Evolutionary conservation across 1,284 basidiomycete genomes (phyloP), one percentile per base, ranked within the genome.

Genomic region (Fomitopsis betulina): DNA sequence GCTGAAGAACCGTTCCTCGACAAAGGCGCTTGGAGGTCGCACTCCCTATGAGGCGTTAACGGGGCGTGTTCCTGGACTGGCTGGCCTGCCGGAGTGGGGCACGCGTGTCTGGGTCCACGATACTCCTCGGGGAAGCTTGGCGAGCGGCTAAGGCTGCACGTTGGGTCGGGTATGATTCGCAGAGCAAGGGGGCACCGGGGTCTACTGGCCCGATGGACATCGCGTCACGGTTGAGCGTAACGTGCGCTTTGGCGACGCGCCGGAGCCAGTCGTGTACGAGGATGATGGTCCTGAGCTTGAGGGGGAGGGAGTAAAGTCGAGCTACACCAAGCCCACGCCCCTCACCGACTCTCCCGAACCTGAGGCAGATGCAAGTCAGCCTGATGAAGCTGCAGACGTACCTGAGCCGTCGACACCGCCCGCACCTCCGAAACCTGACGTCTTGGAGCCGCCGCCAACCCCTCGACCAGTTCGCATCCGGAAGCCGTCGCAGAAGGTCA

Each of bases 191-290:
- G 67, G 0, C 55, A 56, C 0, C 76, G 68, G 27, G 53, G 56
- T 77, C 1, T 73, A 75, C 55, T 37, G 47, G 60, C n/a, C 21
- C 37, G 30, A 64, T 9, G 68, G 50, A 68, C 54, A 21, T 27
- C 39, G 17, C n/a, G 23, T 55, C 12, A 45, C 54, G 10, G 40
- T 55, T 3, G 5, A 21, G 39, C 39, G n/a, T 40, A 40, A 40
- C 39, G n/a, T 40, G 39, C 39, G 19, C 9, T 40, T 40, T 40
- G 39, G 39, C 39, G n/a, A 40, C 2, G 39, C 39, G 15, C 39
- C n/a, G 39, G 39, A 40, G 39, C 39, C 39, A 40, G 39, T 40
- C 39, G 39, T 40, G 39, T 40, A 40, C n/a, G 39, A 40, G 39
- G 39, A 40, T 40, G 39, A 40, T 40, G 39, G 39, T 9, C 39